phyloP scores from a whole-genome alignment of 495 filamentous ascomycete species.

The Penicillium tannophilum region DNA sequence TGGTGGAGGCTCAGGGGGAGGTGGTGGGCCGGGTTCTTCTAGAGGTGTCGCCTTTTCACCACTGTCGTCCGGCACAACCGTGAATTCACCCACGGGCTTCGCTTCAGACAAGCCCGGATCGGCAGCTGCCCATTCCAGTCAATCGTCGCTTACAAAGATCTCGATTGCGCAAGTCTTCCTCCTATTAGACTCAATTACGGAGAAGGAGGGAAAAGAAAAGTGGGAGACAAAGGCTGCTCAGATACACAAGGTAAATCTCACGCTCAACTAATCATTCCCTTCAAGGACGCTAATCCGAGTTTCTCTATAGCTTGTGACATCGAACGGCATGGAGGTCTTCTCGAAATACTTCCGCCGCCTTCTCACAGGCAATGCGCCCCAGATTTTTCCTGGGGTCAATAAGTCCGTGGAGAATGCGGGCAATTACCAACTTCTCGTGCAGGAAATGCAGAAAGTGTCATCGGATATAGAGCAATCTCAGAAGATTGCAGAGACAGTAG shows the following conservation, averaged over 20 bases:
- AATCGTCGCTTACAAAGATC: slow-evolving; percentile 72
- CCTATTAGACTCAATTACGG: slow-evolving; percentile 88
- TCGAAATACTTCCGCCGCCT: slow-evolving; percentile 89
- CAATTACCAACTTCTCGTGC: slow-evolving; percentile 78
- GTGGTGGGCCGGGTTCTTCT: slow-evolving; percentile 54
- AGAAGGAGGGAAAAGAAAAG: slow-evolving; percentile 86
- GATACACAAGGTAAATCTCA: slow-evolving; percentile 76
- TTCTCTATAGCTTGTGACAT: slow-evolving; percentile 73
- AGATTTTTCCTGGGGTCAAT: slow-evolving; percentile 78
- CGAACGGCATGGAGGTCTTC: slow-evolving; percentile 96
- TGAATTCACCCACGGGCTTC: slow-evolving; percentile 62
- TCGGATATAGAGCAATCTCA: slow-evolving; percentile 78
- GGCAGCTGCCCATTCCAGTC: slow-evolving; percentile 44
- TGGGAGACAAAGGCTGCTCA: slow-evolving; percentile 91
- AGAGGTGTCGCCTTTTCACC: slow-evolving; percentile 65
- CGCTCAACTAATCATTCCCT: background rate
- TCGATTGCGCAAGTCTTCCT: slow-evolving; percentile 93
- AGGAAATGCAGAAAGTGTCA: slow-evolving; percentile 82
- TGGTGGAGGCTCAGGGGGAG: slow-evolving; percentile 64
- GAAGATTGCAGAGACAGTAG: slow-evolving; percentile 91
- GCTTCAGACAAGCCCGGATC: slow-evolving; percentile 55
- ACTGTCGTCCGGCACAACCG: slow-evolving; percentile 60
- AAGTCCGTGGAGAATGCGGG: slow-evolving; percentile 70
- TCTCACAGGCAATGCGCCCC: slow-evolving; percentile 77
- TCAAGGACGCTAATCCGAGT: slow-evolving; percentile 19